Evolutionary conservation across 495 filamentous ascomycete species (phyloP).

Genomic region (Penicillium malachiteum): DNA sequence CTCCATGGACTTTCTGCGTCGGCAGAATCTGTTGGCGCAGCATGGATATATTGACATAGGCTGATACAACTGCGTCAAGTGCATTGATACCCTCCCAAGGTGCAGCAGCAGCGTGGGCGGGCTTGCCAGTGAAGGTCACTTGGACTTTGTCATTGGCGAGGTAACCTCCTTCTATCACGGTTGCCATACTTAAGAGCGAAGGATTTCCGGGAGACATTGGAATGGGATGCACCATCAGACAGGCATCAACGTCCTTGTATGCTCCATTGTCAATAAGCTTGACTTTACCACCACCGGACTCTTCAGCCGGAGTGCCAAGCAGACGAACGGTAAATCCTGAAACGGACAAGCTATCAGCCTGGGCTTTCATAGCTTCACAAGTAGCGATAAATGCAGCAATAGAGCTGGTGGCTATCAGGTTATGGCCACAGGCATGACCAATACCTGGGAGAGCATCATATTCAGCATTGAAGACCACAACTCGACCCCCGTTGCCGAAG

Average conservation of each 20-base stretch:
- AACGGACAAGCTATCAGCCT: conserved; percentile 15
- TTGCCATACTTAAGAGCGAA: conserved; percentile 30
- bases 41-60: conserved; percentile 60
- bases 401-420: conserved; percentile 46
- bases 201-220: conserved; percentile 31
- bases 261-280: conserved; percentile 51
- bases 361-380: conserved; percentile 33
- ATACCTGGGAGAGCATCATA: conserved; percentile 52
- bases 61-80: conserved; percentile 60
- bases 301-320: conserved; percentile 48
- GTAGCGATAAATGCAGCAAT: conserved; percentile 44
- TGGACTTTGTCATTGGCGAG: conserved; percentile 55
- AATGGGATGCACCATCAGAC: conserved; percentile 55
- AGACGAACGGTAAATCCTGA: conserved; percentile 35
- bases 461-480: conserved; percentile 59
- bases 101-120: conserved; percentile 57
- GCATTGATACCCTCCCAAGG: conserved; percentile 69
- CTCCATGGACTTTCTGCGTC: conserved; percentile 42
- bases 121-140: conserved; percentile 45
- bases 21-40: conserved; percentile 61
- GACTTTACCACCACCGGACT: conserved; percentile 46
- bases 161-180: conserved; percentile 41
- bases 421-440: conserved; percentile 51
- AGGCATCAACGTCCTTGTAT: conserved; percentile 46
- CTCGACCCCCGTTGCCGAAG: conserved; percentile 43